Evolutionary conservation across 495 filamentous ascomycete species (phyloP), one percentile per base, ranked within the genome.

Genomic region (Daldinia childiae): DNA sequence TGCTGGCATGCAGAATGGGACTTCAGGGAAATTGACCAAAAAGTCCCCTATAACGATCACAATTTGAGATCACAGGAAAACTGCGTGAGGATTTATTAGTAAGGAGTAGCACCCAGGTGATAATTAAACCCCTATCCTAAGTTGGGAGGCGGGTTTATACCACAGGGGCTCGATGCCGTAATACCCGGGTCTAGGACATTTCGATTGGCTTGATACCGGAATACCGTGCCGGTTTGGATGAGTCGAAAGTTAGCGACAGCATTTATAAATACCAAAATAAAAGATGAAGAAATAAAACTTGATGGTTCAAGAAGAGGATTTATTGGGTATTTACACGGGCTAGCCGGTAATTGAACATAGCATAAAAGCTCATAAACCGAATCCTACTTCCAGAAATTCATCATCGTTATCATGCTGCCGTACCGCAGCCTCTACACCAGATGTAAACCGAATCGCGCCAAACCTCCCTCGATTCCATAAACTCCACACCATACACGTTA

Each of bases 1-100:
- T 80, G 92, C 92, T 2, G 86, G 91, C 0, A 86, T 92, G 72
- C 91, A 91, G 82, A 87, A 90, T 77, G 83, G 86, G 12, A 88
- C 86, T 58, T 90, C 87, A 9, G 91, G 90, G 4, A 85, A 84
- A 71, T 76, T 95, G 66, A 80, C 82, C 14, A 93, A 92, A 74
- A 78, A 80, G 52, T 19, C 61, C 11, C 76, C 76, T 50, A 45
- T 78, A 17, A 76, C 76, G 24, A 85, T 89, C 4, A 86, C 90
- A 75, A 83, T 92, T n/a, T 85, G 17, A 60, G 19, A n/a, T 43
- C 4, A 1, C 7, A 19, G 56, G 2, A 19, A 12, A 8, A 0
- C 19, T 26, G 12, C 8, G 12, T 3, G 21, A 7, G 7, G 36
- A 21, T 5, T 11, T 59, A 14, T 15, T 17, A 11, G 12, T 0